Evolutionary conservation across 805 yeast genomes (phyloP).

Genomic region (Nakazawaea sp.): DNA sequence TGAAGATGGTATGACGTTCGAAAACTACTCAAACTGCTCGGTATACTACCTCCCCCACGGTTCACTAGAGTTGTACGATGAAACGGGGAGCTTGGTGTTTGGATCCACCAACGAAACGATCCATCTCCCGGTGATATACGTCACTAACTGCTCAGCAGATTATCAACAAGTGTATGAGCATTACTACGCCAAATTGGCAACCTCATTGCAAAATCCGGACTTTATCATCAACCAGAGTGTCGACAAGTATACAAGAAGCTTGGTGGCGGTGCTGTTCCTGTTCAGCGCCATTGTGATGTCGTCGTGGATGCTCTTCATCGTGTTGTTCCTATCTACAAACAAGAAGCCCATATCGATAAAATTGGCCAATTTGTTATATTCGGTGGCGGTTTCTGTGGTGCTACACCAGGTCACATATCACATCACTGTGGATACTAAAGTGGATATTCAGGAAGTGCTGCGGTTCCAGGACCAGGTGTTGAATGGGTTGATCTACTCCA

Average conservation of each 20-base stretch:
- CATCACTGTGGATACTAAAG: conserved; percentile 42
- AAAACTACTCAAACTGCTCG: conserved; percentile 28
- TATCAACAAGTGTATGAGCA: background rate
- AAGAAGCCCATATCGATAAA: conserved; percentile 53
- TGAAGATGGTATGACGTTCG: too few relatives aligned
- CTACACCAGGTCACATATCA: conserved; percentile 37
- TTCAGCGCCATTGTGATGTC: conserved; percentile 49
- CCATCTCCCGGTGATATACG: conserved; percentile 34
- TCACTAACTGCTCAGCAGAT: conserved; percentile 37
- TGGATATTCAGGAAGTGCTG: conserved; percentile 46
- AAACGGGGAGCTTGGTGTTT: conserved; percentile 11
- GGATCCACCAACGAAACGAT: conserved; percentile 14
- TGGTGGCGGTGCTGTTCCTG: conserved; percentile 41
- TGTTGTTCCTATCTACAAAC: conserved; percentile 48
- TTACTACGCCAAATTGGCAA: background rate
- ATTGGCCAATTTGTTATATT: conserved; percentile 49
- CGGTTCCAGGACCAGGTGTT: conserved; percentile 32
- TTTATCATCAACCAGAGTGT: background rate
- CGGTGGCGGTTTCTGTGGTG: conserved; percentile 46
- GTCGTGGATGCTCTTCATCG: conserved; percentile 63
- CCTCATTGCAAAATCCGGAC: background rate
- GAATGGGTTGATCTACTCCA: conserved; percentile 27
- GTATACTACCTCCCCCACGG: conserved; percentile 32
- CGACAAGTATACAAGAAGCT: conserved; percentile 30
- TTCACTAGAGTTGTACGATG: conserved; percentile 17